These are phyloP conservation scores for Erigeron canadensis DNA, from an alignment of 129 eudicot species.

Conservation along the genomic window DNA sequence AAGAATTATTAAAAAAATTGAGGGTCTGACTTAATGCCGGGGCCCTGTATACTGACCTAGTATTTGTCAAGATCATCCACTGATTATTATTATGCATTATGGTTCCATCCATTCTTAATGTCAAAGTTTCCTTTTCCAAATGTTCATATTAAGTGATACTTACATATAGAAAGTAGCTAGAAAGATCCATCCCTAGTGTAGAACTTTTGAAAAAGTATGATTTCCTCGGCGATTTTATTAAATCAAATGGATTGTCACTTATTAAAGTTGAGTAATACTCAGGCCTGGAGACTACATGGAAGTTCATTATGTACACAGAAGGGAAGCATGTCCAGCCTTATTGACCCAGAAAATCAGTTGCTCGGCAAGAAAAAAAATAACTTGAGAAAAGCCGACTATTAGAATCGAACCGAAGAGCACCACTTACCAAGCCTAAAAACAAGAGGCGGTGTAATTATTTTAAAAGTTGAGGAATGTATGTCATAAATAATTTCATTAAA, in stretches of 20 bases:
- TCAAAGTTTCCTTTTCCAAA: background rate
- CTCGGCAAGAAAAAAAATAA: slow-evolving; percentile 93
- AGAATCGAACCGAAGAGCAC: no score
- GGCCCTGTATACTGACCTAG: no score
- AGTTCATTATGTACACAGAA: slow-evolving; percentile 51
- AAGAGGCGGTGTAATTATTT: no score
- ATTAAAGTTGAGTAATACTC: slow-evolving; percentile 83
- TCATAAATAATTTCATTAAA: no score
- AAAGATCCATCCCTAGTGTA: background rate
- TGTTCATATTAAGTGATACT: background rate
- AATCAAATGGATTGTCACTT: slow-evolving; percentile 75
- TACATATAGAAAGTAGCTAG: background rate
- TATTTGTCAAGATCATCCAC: no score
- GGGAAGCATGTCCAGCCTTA: slow-evolving; percentile 59
- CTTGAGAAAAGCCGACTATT: no score
- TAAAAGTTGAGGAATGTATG: no score
- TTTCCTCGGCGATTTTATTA: slow-evolving; percentile 10
- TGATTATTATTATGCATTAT: no score
- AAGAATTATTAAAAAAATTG: no score
- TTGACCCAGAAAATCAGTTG: slow-evolving; percentile 79
- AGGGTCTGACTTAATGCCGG: no score
- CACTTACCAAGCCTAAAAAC: no score
- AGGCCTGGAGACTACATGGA: slow-evolving; percentile 91
- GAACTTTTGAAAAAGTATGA: background rate
- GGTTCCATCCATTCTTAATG: background rate